These are phyloP conservation scores for Microbotryum intermedium DNA, from an alignment of 1,284 basidiomycete species.

Conservation along the genomic window DNA sequence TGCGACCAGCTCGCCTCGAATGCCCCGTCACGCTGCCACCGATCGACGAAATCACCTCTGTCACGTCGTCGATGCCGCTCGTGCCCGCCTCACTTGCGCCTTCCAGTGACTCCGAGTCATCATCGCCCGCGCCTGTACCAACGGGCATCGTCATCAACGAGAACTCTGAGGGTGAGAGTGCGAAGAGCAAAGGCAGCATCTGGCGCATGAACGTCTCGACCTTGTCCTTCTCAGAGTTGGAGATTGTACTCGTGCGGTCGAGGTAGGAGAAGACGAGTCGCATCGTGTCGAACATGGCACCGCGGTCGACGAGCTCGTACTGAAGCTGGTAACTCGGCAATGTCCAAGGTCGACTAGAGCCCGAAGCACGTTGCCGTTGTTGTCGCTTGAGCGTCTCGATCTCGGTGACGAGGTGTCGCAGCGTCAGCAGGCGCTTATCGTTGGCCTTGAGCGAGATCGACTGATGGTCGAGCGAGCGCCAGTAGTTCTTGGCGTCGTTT, in stretches of 20 bases:
- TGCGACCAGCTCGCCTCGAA: conserved; percentile 39
- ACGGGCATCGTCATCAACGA: conserved; percentile 10
- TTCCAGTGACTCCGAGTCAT: conserved; percentile 42
- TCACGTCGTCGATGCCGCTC: conserved; percentile 33
- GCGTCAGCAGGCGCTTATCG: conserved; percentile 91
- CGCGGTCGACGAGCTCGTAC: conserved; percentile 67
- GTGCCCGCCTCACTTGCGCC: conserved; percentile 56
- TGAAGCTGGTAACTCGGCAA: conserved; percentile 58
- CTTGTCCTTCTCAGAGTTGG: conserved; percentile 63
- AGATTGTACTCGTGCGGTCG: conserved; percentile 67
- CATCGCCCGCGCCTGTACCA: conserved; percentile 9
- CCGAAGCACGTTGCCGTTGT: conserved; percentile 51
- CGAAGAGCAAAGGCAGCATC: conserved; percentile 56
- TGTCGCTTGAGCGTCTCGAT: conserved; percentile 65
- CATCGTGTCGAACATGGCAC: conserved; percentile 75
- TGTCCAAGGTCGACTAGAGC: conserved; percentile 1
- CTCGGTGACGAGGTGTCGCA: conserved; percentile 79
- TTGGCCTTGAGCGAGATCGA: conserved; percentile 88
- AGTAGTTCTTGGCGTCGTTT: conserved; percentile 77
- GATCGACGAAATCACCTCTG: conserved; percentile 6
- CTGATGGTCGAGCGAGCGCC: conserved; percentile 94
- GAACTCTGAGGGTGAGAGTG: conserved; percentile 25
- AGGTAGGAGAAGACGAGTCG: conserved; percentile 85
- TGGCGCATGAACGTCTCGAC: conserved; percentile 77
- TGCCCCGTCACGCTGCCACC: conserved; percentile 3